Percentiles rank a stretch among this genome's conserved stretches.
Conservation (phyloP, 768 basidiomycete genomes). For the Mycena rosella region DNA sequence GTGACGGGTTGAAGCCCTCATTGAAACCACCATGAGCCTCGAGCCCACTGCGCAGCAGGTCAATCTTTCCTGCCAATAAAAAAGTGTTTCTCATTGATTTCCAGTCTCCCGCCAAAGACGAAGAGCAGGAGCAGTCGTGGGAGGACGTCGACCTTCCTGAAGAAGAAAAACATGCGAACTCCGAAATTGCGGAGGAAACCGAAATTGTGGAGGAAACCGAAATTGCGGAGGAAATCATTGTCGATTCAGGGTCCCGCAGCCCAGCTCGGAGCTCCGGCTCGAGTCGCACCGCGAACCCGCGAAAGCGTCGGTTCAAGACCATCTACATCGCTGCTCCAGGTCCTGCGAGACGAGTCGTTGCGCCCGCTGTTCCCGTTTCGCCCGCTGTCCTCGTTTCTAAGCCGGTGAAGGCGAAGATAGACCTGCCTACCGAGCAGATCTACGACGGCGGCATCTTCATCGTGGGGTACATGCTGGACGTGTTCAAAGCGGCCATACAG, state of each 20-base stretch:
- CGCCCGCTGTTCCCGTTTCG: conserved; percentile 1
- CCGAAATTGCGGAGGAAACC: too few relatives aligned
- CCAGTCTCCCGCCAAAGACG: neutral
- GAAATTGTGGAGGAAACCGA: too few relatives aligned
- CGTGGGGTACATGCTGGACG: conserved; percentile 59
- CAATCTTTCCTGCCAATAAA: neutral
- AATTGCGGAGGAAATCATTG: conserved; percentile 7
- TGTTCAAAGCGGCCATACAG: conserved; percentile 60
- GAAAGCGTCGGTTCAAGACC: conserved; percentile 28
- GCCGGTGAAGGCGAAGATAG: conserved; percentile 10
- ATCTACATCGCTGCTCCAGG: conserved; percentile 12
- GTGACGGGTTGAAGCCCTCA: too few relatives aligned
- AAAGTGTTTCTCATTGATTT: neutral
- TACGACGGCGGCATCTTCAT: conserved; percentile 45
- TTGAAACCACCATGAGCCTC: conserved; percentile 24
- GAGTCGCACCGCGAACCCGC: conserved; percentile 14
- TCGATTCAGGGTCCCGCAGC: conserved; percentile 14
- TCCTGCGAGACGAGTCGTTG: neutral
- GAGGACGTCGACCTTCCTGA: conserved; percentile 27
- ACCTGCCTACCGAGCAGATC: conserved; percentile 23
- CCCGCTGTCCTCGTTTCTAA: too few relatives aligned
- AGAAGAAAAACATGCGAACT: neutral
- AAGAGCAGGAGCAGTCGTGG: conserved; percentile 23
- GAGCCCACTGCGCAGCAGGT: conserved; percentile 15
- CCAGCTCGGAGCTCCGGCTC: conserved; percentile 14